Evolutionary conservation across 495 filamentous ascomycete genomes (phyloP).

Genomic region (Oidiodendron maius): DNA sequence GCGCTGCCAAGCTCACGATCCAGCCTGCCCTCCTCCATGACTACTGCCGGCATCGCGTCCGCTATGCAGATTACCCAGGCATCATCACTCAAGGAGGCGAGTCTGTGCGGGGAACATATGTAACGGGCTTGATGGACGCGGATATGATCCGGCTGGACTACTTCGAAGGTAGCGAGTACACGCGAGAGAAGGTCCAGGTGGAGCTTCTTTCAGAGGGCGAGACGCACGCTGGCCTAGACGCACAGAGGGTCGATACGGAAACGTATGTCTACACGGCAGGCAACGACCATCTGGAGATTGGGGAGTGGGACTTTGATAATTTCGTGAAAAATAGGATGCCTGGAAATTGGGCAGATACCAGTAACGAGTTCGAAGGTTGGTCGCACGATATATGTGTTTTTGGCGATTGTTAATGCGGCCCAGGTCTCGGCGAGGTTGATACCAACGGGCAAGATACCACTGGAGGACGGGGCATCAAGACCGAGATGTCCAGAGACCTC

Average conservation of each 20-base stretch:
- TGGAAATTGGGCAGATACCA: slow-evolving; percentile 36
- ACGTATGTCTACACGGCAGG: slow-evolving; percentile 71
- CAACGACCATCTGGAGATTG: slow-evolving; percentile 46
- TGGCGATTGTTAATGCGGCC: background rate
- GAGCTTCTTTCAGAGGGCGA: slow-evolving; percentile 41
- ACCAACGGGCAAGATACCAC: slow-evolving; percentile 4
- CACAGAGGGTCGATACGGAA: slow-evolving; percentile 50
- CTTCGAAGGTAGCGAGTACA: slow-evolving; percentile 80
- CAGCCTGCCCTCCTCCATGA: slow-evolving; percentile 70
- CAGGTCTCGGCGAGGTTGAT: slow-evolving; percentile 3
- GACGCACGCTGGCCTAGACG: slow-evolving; percentile 31
- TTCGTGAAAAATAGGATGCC: slow-evolving; percentile 64
- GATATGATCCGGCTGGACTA: slow-evolving; percentile 72
- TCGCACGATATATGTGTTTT: background rate
- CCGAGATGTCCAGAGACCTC: background rate
- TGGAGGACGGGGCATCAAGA: slow-evolving; percentile 4
- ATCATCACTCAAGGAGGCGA: slow-evolving; percentile 51
- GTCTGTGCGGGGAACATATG: slow-evolving; percentile 72
- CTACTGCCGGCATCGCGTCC: slow-evolving; percentile 64
- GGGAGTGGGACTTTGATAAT: slow-evolving; percentile 78
- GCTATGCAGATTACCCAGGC: slow-evolving; percentile 74
- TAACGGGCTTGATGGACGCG: slow-evolving; percentile 69
- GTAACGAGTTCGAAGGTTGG: slow-evolving; percentile 25
- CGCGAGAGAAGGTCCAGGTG: slow-evolving; percentile 53
- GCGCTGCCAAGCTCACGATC: slow-evolving; percentile 46